Base-by-base conservation (phyloP, 306 rosid genomes). In the Malus orientalis region DNA sequence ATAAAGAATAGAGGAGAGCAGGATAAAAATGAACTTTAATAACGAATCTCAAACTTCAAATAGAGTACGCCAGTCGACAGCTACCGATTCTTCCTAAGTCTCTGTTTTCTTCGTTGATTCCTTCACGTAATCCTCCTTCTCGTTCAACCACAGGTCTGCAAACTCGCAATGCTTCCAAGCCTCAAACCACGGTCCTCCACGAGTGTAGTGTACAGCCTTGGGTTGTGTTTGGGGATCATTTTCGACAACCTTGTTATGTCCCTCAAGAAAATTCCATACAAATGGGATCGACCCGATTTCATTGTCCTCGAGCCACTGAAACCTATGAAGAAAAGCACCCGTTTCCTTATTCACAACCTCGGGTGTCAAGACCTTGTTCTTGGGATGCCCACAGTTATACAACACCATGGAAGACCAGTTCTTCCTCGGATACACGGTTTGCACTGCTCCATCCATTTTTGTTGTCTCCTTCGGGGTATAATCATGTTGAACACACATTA, bases 371-470 rank as follows among this genome's bases (percentile, higher is more conserved):
- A 62, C 78, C 70, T 62, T 62, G 78, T 74, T 74, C 62, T 74
- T 74, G 33, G 78, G 70, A 74, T 74, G 78, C 30, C 70, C 61
- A 18, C 60, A 61, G 38, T 74, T 74, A 29, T 74, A 74, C 78
- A 74, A 27, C 45, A 74, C 78, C 78, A 74, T 74, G 78, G 78
- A 74, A 45, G 78, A 74, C 78, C 78, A 74, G 30, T 74, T 74
- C 70, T 74, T 74, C 70, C 78, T 74, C 2, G 78, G 78, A 20
- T 74, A 74, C 44, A 74, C 78, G 47, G 78, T 74, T 27, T 74
- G 78, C 70, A 74, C 70, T 1, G 61, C 78, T 44, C 78, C 78
- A 20, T 74, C 78, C 78, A 74, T 74, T 67, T 74, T 74, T 47
- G 78, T 74, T 6, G 70, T 74, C 78, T 74, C 78, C 32, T 74